phyloP scores from a whole-genome alignment of 1,284 basidiomycete genomes.

The Porodaedalea pini region DNA sequence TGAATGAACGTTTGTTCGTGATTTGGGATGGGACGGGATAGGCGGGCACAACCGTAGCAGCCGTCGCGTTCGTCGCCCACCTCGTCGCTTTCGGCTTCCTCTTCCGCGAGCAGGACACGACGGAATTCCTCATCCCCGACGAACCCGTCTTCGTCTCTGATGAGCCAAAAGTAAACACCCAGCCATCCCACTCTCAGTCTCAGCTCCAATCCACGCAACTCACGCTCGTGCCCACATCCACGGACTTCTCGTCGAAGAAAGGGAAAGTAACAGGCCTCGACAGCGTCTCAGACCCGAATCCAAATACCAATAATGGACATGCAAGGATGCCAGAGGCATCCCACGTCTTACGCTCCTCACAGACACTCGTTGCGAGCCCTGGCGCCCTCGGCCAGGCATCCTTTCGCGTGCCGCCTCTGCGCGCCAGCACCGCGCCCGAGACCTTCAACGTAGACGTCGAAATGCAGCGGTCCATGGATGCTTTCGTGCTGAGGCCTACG shows the following conservation, averaged over 20 bases:
- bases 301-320: neutral
- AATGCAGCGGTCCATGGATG: no score
- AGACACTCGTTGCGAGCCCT: conserved; percentile 3
- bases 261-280: neutral
- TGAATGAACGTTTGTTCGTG: neutral
- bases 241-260: neutral
- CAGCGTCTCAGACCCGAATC: neutral
- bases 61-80: conserved; percentile 9
- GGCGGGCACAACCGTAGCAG: conserved; percentile 5
- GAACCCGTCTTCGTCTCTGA: neutral
- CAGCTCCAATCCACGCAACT: neutral
- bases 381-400: neutral
- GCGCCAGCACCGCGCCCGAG: neutral
- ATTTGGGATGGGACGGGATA: neutral
- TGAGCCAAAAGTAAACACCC: neutral
- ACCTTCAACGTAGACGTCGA: neutral
- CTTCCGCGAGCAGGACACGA: conserved; percentile 17
- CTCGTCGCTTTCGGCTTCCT: conserved; percentile 16
- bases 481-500: no score
- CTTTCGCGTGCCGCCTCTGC: neutral
- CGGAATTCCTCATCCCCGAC: conserved; percentile 3
- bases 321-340: neutral
- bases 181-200: neutral
- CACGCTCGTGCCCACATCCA: no score
- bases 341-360: neutral